A percentile compares a stretch with the other conserved stretches of the same genome.
These are phyloP conservation scores for Phytophthora capsici DNA, from an alignment of 352 stramenopile genomes.

Conservation along the genomic window DNA sequence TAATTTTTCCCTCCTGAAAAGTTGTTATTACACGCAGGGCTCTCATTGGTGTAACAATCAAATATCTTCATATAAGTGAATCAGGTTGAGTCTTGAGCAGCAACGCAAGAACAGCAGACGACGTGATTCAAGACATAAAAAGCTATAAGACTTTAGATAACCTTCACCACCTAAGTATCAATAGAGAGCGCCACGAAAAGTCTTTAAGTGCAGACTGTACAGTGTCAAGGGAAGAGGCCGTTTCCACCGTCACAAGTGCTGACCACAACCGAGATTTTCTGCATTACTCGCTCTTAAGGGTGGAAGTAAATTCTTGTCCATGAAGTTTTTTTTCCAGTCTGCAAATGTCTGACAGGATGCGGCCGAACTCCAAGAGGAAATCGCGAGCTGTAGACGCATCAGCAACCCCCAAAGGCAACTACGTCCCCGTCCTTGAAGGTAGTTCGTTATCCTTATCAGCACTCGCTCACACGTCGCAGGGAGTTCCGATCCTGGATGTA, in stretches of 20 bases:
- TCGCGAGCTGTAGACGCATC: constrained; percentile 6
- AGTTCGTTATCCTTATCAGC: constrained; percentile 25
- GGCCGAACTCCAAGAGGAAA: constrained; percentile 23
- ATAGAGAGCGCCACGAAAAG: constrained; percentile 7
- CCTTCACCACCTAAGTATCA: too few species aligned
- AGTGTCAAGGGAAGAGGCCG: constrained; percentile 1
- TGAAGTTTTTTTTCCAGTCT: constrained; percentile 20
- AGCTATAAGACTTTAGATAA: too few species aligned
- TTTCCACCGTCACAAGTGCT: constrained; percentile 16
- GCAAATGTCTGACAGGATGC: constrained; percentile 22
- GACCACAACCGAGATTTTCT: constrained; percentile 26
- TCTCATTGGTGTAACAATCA: too few species aligned
- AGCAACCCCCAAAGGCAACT: constrained; percentile 24
- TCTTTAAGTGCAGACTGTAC: background rate
- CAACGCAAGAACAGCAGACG: too few species aligned
- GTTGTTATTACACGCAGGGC: too few species aligned
- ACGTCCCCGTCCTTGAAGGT: constrained; percentile 39
- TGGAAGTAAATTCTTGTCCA: background rate
- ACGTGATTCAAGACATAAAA: too few species aligned
- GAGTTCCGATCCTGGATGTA: constrained; percentile 36
- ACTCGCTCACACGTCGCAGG: constrained; percentile 19
- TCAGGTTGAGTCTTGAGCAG: too few species aligned
- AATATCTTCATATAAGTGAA: too few species aligned
- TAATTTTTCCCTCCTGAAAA: too few species aligned
- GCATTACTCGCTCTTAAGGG: constrained; percentile 19